Percentiles rank a stretch among this genome's conserved stretches.
Evolutionary conservation across 805 yeast genomes (phyloP).

Genomic region (Starmerella floricola): DNA sequence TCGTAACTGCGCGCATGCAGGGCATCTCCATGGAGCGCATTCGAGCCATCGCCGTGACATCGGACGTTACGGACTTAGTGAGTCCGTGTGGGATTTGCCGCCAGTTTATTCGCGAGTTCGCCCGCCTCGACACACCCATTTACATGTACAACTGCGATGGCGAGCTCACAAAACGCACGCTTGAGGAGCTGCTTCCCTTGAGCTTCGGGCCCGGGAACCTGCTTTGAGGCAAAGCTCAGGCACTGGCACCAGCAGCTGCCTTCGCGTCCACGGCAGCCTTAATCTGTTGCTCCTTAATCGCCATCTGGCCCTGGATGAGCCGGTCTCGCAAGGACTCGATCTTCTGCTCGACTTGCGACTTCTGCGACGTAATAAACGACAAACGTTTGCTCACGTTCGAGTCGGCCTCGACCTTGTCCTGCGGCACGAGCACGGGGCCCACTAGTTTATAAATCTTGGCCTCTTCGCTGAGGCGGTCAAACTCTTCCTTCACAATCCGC

Average conservation of each 20-base stretch:
- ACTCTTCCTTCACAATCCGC: constrained; percentile 75
- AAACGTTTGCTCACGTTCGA: constrained; percentile 77
- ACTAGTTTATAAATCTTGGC: constrained; percentile 77
- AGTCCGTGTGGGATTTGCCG: constrained; percentile 94
- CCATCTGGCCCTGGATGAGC: constrained; percentile 36
- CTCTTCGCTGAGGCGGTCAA: constrained; percentile 49
- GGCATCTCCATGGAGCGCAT: constrained; percentile 29
- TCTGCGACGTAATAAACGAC: constrained; percentile 74
- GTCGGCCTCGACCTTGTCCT: constrained; percentile 71
- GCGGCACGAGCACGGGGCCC: constrained; percentile 87
- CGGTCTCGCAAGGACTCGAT: constrained; percentile 44
- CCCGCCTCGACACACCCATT: constrained; percentile 40
- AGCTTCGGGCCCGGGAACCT: constrained; percentile 79
- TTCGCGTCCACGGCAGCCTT: constrained; percentile 14
- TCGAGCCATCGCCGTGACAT: constrained; percentile 53
- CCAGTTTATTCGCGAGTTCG: constrained; percentile 78
- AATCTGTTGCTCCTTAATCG: constrained; percentile 19
- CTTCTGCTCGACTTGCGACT: constrained; percentile 60
- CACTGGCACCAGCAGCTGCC: background rate
- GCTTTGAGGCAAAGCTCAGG: background rate
- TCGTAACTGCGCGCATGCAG: constrained; percentile 41
- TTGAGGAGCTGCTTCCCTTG: constrained; percentile 60
- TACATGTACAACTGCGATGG: constrained; percentile 50
- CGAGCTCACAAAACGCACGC: constrained; percentile 34
- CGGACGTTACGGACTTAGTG: constrained; percentile 46